Evolutionary conservation across 2,329 filamentous ascomycete genomes (phyloP), one percentile per base, ranked within the genome.

Genomic region (Ploettnerulaceae sp.): DNA sequence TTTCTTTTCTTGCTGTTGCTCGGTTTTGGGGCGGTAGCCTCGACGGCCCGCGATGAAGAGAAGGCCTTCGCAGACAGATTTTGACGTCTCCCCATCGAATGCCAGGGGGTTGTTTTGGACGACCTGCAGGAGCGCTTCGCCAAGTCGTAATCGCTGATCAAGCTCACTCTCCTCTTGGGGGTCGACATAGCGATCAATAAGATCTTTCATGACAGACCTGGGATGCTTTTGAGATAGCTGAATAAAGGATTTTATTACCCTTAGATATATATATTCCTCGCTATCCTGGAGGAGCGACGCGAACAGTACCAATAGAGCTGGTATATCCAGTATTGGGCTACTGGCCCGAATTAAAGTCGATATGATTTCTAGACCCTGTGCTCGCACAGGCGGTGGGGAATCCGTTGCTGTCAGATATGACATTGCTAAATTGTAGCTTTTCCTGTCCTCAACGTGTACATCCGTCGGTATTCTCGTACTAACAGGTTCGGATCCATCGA

Each of bases 231-330:
- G 67, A 0, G 82, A 76, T 8, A 89, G 65, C 18, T 79, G 74
- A 0, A 61, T 57, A 48, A 86, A 78, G 1, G 82, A 72, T 51
- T 79, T 79, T 51, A 89, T 77, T 12, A 80, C 76, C n/a, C 79
- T 74, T 2, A 84, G 69, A 57, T 85, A 84, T 50, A 88, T 81
- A 59, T 83, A 89, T 46, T 86, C 82, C 46, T 89, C 85, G 5
- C 73, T 69, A 38, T 86, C 82, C 49, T 75, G 73, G 1, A 88
- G 68, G 0, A 87, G 70, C 7, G 75, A 78, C 1, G 80, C 79
- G 43, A 88, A 69, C 1, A 86, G 70, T 5, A 83, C 75, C 0
- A 84, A 69, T 3, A 80, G 70, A 1, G 80, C 75, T 0, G 79
- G 78, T n/a, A 88, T 73, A 58, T 89, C 83, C 12, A 89, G 62